Evolutionary conservation across 1,284 basidiomycete species (phyloP).

Genomic region (Boletellus deceptivus): DNA sequence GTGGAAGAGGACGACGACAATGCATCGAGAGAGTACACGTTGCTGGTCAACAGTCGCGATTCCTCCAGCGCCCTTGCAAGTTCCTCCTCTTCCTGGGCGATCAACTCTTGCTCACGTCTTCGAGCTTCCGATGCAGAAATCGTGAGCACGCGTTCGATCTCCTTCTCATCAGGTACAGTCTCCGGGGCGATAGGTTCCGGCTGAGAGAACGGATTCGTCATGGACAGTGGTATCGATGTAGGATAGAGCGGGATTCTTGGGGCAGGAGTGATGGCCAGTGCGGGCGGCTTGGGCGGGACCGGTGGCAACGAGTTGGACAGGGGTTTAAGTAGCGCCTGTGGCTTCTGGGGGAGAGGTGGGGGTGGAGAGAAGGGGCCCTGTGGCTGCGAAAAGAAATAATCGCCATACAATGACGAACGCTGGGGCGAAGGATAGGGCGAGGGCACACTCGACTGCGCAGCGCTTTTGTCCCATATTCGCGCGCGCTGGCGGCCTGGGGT

Average conservation of each 20-base stretch:
- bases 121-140: constrained; percentile 52
- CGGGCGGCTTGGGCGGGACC: constrained; percentile 32
- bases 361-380: constrained; percentile 23
- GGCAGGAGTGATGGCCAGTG: constrained; percentile 14
- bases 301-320: constrained; percentile 26
- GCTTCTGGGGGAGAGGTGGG: constrained; percentile 38
- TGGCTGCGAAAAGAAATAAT: constrained; percentile 23
- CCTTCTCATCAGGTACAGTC: constrained; percentile 27
- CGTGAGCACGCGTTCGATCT: constrained; percentile 44
- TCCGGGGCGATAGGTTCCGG: constrained; percentile 9
- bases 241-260: constrained; percentile 34
- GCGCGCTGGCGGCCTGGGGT: constrained; percentile 26
- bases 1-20: constrained; percentile 9
- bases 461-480: constrained; percentile 23
- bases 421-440: constrained; percentile 12
- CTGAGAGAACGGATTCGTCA: constrained; percentile 15
- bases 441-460: constrained; percentile 7
- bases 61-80: constrained; percentile 62
- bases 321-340: constrained; percentile 22
- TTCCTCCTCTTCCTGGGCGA: constrained; percentile 57
- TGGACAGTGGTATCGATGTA: constrained; percentile 27
- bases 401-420: constrained; percentile 31
- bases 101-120: constrained; percentile 35
- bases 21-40: constrained; percentile 17
- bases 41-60: constrained; percentile 42